These are phyloP conservation scores for Kodamaea laetipori DNA, from an alignment of 805 yeast genomes.

Conservation along the genomic window DNA sequence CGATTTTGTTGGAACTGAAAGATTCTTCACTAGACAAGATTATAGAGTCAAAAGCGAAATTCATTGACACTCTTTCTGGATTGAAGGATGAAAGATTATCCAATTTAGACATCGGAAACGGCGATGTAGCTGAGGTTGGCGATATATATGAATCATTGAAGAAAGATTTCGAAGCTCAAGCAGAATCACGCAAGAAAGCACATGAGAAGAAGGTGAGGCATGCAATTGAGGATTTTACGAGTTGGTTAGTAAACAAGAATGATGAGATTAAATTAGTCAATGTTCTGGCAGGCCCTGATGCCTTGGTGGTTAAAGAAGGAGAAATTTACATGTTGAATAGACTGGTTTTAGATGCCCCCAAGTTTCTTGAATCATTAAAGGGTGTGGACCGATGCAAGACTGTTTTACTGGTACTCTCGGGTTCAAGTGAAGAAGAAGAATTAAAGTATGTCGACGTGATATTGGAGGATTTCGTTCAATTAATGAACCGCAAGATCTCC, in stretches of 20 bases:
- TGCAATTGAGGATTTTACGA: slow-evolving; percentile 16
- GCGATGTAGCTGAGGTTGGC: slow-evolving; percentile 22
- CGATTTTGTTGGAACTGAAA: slow-evolving; percentile 22
- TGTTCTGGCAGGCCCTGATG: slow-evolving; percentile 1
- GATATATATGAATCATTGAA: slow-evolving; percentile 31
- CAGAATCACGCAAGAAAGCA: slow-evolving; percentile 14
- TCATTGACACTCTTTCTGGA: slow-evolving; percentile 20
- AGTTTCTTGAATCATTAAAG: background rate
- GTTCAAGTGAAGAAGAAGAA: slow-evolving; percentile 3
- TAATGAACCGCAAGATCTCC: background rate
- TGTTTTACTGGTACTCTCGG: background rate
- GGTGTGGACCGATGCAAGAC: background rate
- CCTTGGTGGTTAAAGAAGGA: background rate
- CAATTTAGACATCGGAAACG: slow-evolving; percentile 23
- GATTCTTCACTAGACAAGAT: background rate
- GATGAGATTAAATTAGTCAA: slow-evolving; percentile 6
- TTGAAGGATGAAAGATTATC: slow-evolving; percentile 33
- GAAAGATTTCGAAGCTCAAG: slow-evolving; percentile 23
- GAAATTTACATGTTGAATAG: background rate
- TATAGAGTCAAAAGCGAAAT: slow-evolving; percentile 18
- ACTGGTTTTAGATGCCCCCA: background rate
- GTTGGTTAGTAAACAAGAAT: slow-evolving; percentile 18
- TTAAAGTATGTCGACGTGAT: background rate
- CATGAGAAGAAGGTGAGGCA: slow-evolving; percentile 18
- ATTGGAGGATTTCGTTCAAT: slow-evolving; percentile 1